Percentiles rank a stretch among this genome's conserved stretches.
These are phyloP conservation scores for Logfia minima DNA, from an alignment of 129 eudicot genomes.

Conservation along the genomic window DNA sequence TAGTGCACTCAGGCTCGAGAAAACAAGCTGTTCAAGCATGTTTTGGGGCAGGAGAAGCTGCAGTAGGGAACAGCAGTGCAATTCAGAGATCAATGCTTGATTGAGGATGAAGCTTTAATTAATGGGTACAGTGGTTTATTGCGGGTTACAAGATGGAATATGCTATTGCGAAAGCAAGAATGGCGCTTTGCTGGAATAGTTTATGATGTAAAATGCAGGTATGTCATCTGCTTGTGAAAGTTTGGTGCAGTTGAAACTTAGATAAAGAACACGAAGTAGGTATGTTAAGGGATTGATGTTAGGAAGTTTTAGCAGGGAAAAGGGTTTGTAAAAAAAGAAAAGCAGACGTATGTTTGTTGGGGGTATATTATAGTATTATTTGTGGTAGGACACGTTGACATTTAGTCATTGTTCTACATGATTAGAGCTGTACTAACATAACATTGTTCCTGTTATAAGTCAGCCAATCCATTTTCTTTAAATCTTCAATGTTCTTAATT, in stretches of 20 bases:
- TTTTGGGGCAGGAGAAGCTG: conserved; percentile 94
- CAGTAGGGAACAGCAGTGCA: conserved; percentile 91
- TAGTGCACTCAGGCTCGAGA: conserved; percentile 51
- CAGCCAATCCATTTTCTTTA: neutral
- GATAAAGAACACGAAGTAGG: neutral
- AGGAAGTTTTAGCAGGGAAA: conserved; percentile 14
- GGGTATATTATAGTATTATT: conserved; percentile 24
- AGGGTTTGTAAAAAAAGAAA: conserved; percentile 22
- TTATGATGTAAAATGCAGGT: conserved; percentile 27
- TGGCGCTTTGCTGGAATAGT: conserved; percentile 36
- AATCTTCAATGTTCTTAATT: neutral
- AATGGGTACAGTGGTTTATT: neutral
- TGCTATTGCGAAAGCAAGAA: conserved; percentile 42
- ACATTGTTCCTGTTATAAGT: neutral
- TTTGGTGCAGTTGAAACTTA: neutral
- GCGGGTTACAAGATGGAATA: neutral
- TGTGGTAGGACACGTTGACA: conserved; percentile 22
- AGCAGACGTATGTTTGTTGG: conserved; percentile 19
- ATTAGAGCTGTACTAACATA: conserved; percentile 21
- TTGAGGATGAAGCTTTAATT: neutral
- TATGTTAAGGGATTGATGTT: conserved; percentile 15
- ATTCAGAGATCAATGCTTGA: conserved; percentile 85
- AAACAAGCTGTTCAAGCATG: conserved; percentile 73
- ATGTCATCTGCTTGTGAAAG: neutral
- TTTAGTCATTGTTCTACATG: conserved; percentile 22